Conservation (phyloP, 805 yeast genomes). For the Dipodascus geniculatus region DNA sequence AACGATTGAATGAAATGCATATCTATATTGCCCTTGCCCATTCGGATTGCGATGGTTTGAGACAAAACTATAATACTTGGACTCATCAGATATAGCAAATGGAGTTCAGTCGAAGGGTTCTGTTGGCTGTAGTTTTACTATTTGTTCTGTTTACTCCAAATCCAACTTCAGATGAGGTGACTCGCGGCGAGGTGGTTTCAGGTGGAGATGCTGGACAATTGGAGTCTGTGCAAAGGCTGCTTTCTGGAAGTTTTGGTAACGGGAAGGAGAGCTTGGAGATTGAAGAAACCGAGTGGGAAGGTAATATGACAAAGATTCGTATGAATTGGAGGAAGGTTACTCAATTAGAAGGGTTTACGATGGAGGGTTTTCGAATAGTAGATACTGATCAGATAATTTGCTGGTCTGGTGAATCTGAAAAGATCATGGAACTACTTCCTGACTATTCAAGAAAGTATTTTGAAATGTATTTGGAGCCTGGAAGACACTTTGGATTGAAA, state of each 20-base stretch:
- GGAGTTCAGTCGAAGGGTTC: constrained; percentile 17
- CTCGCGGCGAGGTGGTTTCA: not conserved
- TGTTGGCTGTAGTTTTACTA: constrained; percentile 28
- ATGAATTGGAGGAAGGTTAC: not conserved
- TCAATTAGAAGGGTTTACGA: not conserved
- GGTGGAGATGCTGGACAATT: not conserved
- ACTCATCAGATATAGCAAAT: too few species aligned
- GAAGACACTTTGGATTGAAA: too few species aligned
- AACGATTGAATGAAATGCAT: not conserved
- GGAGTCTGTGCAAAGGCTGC: not conserved
- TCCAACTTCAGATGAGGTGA: not conserved
- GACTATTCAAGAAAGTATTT: not conserved
- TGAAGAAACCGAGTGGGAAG: not conserved
- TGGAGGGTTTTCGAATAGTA: not conserved
- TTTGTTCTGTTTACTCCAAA: constrained; percentile 33
- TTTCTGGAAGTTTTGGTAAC: not conserved
- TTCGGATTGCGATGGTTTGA: not conserved
- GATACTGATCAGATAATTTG: not conserved
- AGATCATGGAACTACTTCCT: not conserved
- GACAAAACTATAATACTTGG: too few species aligned
- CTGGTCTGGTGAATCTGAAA: not conserved
- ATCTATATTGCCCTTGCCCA: too few species aligned
- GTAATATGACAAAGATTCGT: not conserved
- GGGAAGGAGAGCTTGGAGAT: not conserved
- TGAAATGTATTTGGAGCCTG: too few species aligned